phyloP scores from a whole-genome alignment of 495 filamentous ascomycete species.

The Platismatia glauca region DNA sequence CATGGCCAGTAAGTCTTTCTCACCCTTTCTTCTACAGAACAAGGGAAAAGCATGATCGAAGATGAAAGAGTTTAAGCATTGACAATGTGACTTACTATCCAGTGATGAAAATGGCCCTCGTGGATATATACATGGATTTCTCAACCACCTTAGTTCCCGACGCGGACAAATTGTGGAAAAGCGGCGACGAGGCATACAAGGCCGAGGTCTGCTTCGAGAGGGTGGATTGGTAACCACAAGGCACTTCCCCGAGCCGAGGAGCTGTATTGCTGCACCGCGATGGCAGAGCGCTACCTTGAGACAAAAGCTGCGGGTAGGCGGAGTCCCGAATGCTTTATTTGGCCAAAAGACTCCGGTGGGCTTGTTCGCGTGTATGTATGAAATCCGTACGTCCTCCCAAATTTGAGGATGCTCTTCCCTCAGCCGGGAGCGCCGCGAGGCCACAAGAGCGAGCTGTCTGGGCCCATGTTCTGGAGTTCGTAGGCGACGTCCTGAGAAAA shows the following conservation, averaged over 20 bases:
- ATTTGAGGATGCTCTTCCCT: too few relatives aligned
- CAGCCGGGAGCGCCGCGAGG: too few relatives aligned
- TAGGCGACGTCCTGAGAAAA: too few relatives aligned
- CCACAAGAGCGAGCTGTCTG: too few relatives aligned
- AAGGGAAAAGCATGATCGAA: not conserved
- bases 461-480: too few relatives aligned
- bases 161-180: not conserved
- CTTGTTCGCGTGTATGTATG: too few relatives aligned
- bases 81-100: not conserved
- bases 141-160: slow-evolving; percentile 6
- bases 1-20: slow-evolving; percentile 8
- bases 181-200: not conserved
- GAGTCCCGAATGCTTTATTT: too few relatives aligned
- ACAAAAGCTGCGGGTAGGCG: not conserved
- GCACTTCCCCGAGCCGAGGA: not conserved
- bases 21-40: not conserved
- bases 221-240: not conserved
- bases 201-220: not conserved
- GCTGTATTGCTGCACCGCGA: not conserved
- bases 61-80: not conserved
- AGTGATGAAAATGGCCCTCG: slow-evolving; percentile 17
- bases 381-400: too few relatives aligned
- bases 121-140: slow-evolving; percentile 10
- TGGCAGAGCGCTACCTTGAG: not conserved
- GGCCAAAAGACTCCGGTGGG: too few relatives aligned